These are phyloP conservation scores for Colletotrichum phormii DNA, from an alignment of 2,329 filamentous ascomycete species.

Conservation along the genomic window DNA sequence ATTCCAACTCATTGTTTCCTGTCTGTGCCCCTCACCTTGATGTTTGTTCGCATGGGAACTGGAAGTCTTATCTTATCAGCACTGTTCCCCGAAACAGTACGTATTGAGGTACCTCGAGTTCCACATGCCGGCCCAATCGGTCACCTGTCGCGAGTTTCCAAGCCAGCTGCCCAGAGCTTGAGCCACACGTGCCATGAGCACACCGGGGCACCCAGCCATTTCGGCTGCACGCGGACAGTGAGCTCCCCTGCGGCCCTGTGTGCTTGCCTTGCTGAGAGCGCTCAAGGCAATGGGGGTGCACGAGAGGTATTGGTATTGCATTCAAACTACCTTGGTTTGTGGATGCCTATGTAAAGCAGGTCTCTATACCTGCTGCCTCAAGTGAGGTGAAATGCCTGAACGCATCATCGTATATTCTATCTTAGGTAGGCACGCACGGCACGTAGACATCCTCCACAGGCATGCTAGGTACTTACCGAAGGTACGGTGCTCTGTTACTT, in stretches of 20 bases:
- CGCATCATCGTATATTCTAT: too few species aligned
- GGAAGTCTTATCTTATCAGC: not conserved
- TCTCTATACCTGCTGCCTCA: too few species aligned
- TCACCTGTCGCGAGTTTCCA: not conserved
- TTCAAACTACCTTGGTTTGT: too few species aligned
- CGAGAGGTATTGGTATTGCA: too few species aligned
- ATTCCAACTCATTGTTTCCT: not conserved
- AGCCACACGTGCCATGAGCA: slow-evolving; percentile 26
- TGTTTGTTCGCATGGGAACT: not conserved
- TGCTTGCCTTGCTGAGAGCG: not conserved
- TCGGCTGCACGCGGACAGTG: not conserved
- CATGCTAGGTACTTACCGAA: not conserved
- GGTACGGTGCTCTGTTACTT: not conserved
- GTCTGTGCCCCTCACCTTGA: not conserved
- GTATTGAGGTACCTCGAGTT: not conserved
- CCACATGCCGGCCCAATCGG: not conserved
- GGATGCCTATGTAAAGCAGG: too few species aligned
- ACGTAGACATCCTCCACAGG: too few species aligned
- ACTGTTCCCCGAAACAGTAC: too few species aligned
- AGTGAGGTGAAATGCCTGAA: too few species aligned
- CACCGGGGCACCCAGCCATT: not conserved
- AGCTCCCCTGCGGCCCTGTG: not conserved
- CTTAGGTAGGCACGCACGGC: too few species aligned
- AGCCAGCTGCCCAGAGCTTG: not conserved
- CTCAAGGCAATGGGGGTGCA: not conserved